phyloP scores from a whole-genome alignment of 805 yeast genomes.

The Torulaspora franciscae region DNA sequence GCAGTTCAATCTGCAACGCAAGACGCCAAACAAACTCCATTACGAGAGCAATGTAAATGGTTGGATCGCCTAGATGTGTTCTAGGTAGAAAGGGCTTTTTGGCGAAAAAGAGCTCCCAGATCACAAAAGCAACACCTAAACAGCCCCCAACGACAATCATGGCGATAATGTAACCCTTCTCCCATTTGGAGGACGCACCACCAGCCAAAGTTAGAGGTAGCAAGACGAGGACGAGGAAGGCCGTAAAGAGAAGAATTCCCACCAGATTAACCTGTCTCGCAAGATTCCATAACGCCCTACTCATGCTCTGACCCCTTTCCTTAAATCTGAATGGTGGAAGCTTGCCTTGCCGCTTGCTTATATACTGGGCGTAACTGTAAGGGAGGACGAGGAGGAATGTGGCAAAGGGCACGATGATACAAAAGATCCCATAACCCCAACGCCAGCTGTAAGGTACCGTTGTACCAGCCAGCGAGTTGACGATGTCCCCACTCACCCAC shows the following conservation, averaged over 20 bases:
- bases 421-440: not conserved
- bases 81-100: constrained; percentile 60
- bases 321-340: not conserved
- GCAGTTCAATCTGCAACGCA: constrained; percentile 49
- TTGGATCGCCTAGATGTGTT: constrained; percentile 57
- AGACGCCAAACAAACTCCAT: not conserved
- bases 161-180: constrained; percentile 54
- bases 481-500: constrained; percentile 25
- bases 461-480: constrained; percentile 21
- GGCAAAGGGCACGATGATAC: not conserved
- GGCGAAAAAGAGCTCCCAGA: constrained; percentile 56
- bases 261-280: constrained; percentile 64
- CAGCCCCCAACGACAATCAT: constrained; percentile 66
- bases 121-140: constrained; percentile 52
- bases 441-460: not conserved
- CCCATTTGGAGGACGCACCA: constrained; percentile 53
- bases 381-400: not conserved
- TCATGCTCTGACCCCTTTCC: not conserved
- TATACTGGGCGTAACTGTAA: not conserved
- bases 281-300: constrained; percentile 25
- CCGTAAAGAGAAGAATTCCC: constrained; percentile 54
- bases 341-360: not conserved
- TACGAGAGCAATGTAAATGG: constrained; percentile 60
- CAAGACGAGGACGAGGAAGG: constrained; percentile 57
- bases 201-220: constrained; percentile 77